These are phyloP conservation scores for Lycium ferocissimum DNA, from an alignment of 257 asterid genomes.

Conservation along the genomic window DNA sequence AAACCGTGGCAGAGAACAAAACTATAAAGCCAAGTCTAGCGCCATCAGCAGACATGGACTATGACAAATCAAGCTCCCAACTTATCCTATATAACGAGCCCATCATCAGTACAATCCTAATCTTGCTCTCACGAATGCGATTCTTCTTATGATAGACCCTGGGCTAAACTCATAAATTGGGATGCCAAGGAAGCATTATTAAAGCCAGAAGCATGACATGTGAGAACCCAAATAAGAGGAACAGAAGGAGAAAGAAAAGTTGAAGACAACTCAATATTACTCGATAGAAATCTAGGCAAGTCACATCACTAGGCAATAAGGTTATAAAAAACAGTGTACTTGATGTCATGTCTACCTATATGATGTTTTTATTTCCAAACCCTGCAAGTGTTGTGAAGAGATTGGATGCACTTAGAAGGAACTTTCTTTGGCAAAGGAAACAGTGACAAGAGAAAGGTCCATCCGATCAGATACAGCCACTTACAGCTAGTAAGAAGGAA, in stretches of 20 bases:
- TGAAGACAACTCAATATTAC: not conserved
- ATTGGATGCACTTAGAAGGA: not conserved
- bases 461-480: not conserved
- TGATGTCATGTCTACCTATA: conserved; percentile 12
- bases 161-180: conserved; percentile 20
- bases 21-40: conserved; percentile 1
- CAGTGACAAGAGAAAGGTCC: not conserved
- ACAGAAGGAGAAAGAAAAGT: conserved; percentile 21
- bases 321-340: not conserved
- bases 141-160: not conserved
- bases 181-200: conserved; percentile 17
- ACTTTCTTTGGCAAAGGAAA: not conserved
- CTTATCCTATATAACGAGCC: conserved; percentile 20
- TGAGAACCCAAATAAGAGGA: not conserved
- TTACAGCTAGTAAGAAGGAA: not conserved
- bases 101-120: conserved; percentile 17
- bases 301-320: not conserved
- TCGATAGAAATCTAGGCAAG: not conserved
- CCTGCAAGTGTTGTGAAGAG: conserved; percentile 14
- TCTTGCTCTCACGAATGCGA: not conserved
- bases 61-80: conserved; percentile 6
- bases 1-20: not conserved
- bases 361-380: not conserved
- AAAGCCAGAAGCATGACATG: not conserved
- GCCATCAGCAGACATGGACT: conserved; percentile 22